phyloP scores from a whole-genome alignment of 768 basidiomycete genomes.

The Gymnopilus dilepis region DNA sequence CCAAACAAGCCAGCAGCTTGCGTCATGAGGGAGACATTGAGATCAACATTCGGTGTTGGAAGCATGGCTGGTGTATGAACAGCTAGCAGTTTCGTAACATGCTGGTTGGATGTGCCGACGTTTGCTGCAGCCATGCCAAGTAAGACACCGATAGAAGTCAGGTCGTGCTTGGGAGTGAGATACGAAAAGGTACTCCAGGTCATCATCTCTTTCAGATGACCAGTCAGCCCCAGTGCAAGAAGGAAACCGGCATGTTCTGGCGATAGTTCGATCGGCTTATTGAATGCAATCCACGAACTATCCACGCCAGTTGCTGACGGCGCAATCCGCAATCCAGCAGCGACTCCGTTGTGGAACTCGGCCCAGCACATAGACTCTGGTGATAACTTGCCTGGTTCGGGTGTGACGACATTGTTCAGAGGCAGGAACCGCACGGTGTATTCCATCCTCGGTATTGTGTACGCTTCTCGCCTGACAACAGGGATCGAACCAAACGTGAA shows the following conservation, averaged over 20 bases:
- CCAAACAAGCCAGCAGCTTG: conserved; percentile 90
- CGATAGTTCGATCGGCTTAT: conserved; percentile 88
- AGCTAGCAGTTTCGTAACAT: conserved; percentile 89
- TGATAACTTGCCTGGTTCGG: conserved; percentile 76
- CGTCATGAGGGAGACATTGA: conserved; percentile 88
- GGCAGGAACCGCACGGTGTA: conserved; percentile 78
- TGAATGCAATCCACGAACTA: conserved; percentile 96
- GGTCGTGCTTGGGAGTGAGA: conserved; percentile 94
- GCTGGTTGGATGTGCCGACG: conserved; percentile 81
- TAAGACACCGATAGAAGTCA: conserved; percentile 91
- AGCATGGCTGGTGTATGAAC: conserved; percentile 94
- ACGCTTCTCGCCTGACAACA: conserved; percentile 77
- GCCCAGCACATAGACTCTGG: conserved; percentile 85
- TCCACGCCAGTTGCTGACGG: conserved; percentile 79
- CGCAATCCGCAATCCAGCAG: conserved; percentile 85
- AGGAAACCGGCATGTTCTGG: conserved; percentile 97
- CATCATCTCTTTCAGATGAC: conserved; percentile 87
- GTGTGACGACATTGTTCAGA: conserved; percentile 63
- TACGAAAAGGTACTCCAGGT: conserved; percentile 97
- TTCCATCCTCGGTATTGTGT: conserved; percentile 80
- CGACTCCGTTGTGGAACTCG: conserved; percentile 98
- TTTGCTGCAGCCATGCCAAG: conserved; percentile 94
- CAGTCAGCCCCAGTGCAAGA: conserved; percentile 88
- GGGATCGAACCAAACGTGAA: conserved; percentile 88
- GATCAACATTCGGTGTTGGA: conserved; percentile 83